Evolutionary conservation across 768 basidiomycete genomes (phyloP).

Genomic region (Suillus paluster): DNA sequence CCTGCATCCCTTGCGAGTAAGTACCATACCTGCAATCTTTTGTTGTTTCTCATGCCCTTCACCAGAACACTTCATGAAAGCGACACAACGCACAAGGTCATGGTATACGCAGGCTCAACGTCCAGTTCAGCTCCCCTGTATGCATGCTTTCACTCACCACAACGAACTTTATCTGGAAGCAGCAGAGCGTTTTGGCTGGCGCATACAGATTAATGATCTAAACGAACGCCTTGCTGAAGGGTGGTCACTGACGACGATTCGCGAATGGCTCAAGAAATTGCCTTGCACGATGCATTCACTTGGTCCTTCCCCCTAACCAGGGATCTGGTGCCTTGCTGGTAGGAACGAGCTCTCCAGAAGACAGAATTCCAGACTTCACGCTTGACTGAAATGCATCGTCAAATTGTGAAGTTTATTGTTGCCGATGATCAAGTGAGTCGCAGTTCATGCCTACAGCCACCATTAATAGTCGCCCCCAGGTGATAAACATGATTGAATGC

Average conservation of each 20-base stretch:
- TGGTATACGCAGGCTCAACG: neutral
- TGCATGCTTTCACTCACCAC: neutral
- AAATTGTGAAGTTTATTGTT: too few relatives aligned
- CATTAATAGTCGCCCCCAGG: neutral
- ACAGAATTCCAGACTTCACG: too few relatives aligned
- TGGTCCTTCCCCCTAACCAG: neutral
- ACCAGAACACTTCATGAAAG: neutral
- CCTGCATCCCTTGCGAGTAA: neutral
- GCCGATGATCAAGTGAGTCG: too few relatives aligned
- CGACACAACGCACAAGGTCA: neutral
- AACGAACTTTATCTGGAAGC: neutral
- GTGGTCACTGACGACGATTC: neutral
- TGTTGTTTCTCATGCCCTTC: neutral
- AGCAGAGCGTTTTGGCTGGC: neutral
- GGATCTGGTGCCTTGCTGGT: neutral
- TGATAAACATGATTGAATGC: constrained; percentile 23
- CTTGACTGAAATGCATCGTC: too few relatives aligned
- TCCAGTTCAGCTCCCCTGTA: neutral
- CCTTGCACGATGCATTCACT: neutral
- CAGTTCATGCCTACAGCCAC: neutral
- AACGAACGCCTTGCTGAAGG: neutral
- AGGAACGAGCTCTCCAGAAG: neutral
- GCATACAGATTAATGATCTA: neutral
- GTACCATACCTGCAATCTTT: neutral
- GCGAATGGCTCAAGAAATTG: neutral